Evolutionary conservation across 208 protist species (phyloP), one percentile per base, ranked within the genome.

Genomic region (Leishmania martiniquensis): DNA sequence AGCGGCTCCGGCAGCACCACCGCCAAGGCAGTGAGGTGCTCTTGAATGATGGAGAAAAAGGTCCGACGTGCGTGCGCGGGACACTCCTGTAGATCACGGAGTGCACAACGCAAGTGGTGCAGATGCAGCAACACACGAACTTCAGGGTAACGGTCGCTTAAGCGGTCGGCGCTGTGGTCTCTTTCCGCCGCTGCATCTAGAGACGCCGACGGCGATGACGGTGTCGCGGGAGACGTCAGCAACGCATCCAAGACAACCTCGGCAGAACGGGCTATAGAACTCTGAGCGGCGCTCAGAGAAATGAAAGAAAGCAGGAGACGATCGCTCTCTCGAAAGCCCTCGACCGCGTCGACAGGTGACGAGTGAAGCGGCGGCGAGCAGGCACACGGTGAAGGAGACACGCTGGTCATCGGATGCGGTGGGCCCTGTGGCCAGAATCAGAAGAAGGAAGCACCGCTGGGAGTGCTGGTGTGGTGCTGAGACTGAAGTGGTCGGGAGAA

Each of bases 1-100:
- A 97, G 82, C 20, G 89, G 91, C 44, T 97, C 93, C 1, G 93
- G 90, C 12, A 97, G 42, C 42, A 90, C 66, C 15, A 60, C 22
- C 32, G 88, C 72, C 22, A 95, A 73, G 37, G 10, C 47, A 25
- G 71, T 57, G 4, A 97, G 54, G 54, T 86, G 76, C 60, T 76
- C 68, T 1, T 54, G 52, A 12, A 91, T 42, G 3, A 82, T 55
- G 25, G 62, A 32, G 62, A 68, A 86, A 66, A 91, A 83, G 17
- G 42, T 39, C 22, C 72, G 39, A 15, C 78, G 72, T 22, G 80
- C 82, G 60, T 89, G 74, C 34, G 68, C 0, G 10, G 85, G 69
- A 72, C 84, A 86, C 34, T 80, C 79, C 49, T 93, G 90, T 60
- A 91, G 63, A 70, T 88, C 77, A 10, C 88, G 82, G 55, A 96